phyloP scores from a whole-genome alignment of 2,329 filamentous ascomycete genomes.

The Furcasterigmium sp. region DNA sequence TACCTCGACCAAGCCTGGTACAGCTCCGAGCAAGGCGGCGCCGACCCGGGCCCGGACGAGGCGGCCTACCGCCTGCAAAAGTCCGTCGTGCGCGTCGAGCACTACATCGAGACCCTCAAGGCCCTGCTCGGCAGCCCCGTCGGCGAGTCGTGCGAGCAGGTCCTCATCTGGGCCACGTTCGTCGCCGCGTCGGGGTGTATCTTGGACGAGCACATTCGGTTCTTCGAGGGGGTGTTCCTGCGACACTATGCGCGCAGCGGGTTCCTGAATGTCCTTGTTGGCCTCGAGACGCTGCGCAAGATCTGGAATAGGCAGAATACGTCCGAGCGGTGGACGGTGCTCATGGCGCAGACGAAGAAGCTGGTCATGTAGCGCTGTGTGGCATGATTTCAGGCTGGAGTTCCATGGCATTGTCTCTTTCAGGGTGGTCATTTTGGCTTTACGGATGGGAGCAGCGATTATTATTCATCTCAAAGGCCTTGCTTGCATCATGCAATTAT shows the following conservation, averaged over 20 bases:
- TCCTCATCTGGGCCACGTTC: constrained; percentile 21
- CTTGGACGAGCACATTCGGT: constrained; percentile 17
- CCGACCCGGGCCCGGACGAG: neutral
- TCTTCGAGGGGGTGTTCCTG: constrained; percentile 14
- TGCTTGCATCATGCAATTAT: no score
- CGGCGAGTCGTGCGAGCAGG: constrained; percentile 14
- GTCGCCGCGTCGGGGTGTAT: constrained; percentile 18
- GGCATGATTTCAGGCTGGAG: no score
- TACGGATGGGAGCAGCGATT: no score
- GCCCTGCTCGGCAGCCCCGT: constrained; percentile 10
- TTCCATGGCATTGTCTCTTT: no score
- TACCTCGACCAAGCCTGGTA: constrained; percentile 1
- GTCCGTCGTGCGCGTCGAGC: constrained; percentile 16
- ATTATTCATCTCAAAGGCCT: no score
- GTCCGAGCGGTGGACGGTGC: neutral
- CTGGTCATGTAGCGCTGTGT: constrained; percentile 1
- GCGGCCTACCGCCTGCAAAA: neutral
- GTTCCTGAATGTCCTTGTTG: constrained; percentile 18
- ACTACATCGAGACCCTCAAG: constrained; percentile 16
- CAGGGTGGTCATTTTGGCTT: no score
- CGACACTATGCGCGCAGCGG: constrained; percentile 15
- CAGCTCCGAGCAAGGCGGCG: neutral
- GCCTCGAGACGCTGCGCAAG: constrained; percentile 14
- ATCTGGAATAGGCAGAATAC: constrained; percentile 14
- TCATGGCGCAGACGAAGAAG: neutral